Base-by-base conservation (phyloP, 2,329 filamentous ascomycete genomes). In the Diaporthe citrichinensis region DNA sequence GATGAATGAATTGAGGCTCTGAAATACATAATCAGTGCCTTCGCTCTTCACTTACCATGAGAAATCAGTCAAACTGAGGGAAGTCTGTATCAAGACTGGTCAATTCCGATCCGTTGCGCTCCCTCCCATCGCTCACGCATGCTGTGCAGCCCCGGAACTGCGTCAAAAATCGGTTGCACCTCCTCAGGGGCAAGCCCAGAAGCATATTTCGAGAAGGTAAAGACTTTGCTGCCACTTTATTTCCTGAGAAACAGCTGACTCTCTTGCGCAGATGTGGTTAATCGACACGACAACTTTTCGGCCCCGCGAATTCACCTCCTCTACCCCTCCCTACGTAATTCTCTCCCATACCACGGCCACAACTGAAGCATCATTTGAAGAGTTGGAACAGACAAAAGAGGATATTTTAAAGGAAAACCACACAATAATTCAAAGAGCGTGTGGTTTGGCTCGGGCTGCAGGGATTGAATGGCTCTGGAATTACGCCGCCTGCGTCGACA, bases 391-490 rank as follows among this genome's bases (percentile, higher is more conserved):
- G n/a, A n/a, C n/a, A n/a, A n/a, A n/a, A n/a, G n/a, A n/a, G n/a
- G n/a, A n/a, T n/a, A n/a, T n/a, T n/a, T n/a, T n/a, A n/a, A n/a
- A n/a, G n/a, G n/a, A n/a, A n/a, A n/a, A n/a, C n/a, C n/a, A n/a
- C n/a, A n/a, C n/a, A n/a, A n/a, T 36, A 15, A 17, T 73, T n/a
- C 20, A 23, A 28, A 49, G 23, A 20, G 73, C 73, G 3, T 71
- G 61, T n/a, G 36, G 14, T 8, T 17, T 20, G 25, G 62, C 73
- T 55, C 53, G 17, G 1, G 2, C 2, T 25, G 15, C 46, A 20
- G 53, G 55, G 9, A 6, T 25, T 5, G 5, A 36, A 5, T 74
- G 73, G 73, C 61, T 74, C 15, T 74, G 73, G 73, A 74, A 41
- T 14, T 20, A 71, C 23, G n/a, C 53, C 12, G 39, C 41, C 2